Evolutionary conservation across 139 green algal genomes (phyloP), one percentile per base, ranked within the genome.

Genomic region (Coelastrella sp.): DNA sequence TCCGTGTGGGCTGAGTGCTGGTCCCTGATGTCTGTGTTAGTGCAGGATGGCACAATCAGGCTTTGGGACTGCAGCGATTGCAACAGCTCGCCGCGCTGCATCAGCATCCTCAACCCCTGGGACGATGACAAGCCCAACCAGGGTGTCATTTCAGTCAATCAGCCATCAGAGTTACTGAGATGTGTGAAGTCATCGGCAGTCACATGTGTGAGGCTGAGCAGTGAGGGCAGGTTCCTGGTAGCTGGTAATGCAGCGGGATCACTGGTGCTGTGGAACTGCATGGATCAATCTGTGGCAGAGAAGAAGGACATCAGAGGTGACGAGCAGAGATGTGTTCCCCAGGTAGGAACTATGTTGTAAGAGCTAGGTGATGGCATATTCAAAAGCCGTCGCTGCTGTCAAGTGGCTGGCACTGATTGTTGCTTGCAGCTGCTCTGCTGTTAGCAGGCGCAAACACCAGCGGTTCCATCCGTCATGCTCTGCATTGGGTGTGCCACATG

Each of bases 251-350:
- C 82, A 63, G 82, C 25, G n/a, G 82, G 82, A 7, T 24, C 8
- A 20, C n/a, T 87, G 61, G 56, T 58, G 61, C 25, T 87, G 14
- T 87, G 82, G 82, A 87, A 87, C 25, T 87, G 82, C 63, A 87
- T 87, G 61, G 72, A 87, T 63, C 49, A 61, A 20, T 59, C 27
- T 19, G 25, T 74, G 20, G 82, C 82, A 19, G 27, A 14, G 6
- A 78, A 61, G 63, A 61, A 61, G 24, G 61, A 14, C 14, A 78
- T 61, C 35, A 83, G 27, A 58, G 27, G 22, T 59, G 74, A 60
- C 17, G 24, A 70, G 81, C n/a, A 25, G 35, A 78, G 78, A 15
- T 78, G 82, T 19, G 61, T 78, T 7, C 82, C 60, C 0, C 81
- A 70, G 57, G 57, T 72, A 20, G 20, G 79, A 78, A 49, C 35